Evolutionary conservation across 306 rosid genomes (phyloP).

Genomic region (Trifolium pratense): DNA sequence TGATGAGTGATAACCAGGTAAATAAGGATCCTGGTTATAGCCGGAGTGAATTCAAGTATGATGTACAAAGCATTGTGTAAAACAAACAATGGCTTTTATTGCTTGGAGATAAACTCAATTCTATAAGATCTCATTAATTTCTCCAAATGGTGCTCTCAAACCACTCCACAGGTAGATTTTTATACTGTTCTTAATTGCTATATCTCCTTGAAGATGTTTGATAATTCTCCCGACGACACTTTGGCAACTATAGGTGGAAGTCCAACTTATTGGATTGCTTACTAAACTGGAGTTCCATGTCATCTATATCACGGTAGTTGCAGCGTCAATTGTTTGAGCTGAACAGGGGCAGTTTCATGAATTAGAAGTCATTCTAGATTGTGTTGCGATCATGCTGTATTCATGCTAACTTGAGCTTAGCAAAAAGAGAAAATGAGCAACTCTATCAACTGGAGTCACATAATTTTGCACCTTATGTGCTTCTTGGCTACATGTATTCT

Average conservation of each 20-base stretch:
- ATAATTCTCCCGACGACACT: background rate
- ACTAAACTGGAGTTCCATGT: constrained; percentile 28
- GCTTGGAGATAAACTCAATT: constrained; percentile 18
- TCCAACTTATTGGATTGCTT: background rate
- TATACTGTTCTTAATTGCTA: background rate
- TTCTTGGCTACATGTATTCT: constrained; percentile 73
- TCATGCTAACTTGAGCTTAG: constrained; percentile 65
- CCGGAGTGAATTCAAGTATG: constrained; percentile 59
- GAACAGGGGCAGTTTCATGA: constrained; percentile 72
- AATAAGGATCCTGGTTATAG: constrained; percentile 76
- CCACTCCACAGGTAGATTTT: constrained; percentile 1
- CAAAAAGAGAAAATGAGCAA: constrained; percentile 63
- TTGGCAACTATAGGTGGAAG: background rate
- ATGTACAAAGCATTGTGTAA: constrained; percentile 30
- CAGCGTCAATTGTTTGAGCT: constrained; percentile 63
- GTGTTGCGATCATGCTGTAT: constrained; percentile 73
- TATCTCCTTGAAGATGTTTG: constrained; percentile 9
- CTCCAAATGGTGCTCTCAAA: background rate
- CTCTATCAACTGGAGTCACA: too few relatives aligned
- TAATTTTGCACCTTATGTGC: constrained; percentile 1
- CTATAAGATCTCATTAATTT: constrained; percentile 10
- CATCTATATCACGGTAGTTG: constrained; percentile 67
- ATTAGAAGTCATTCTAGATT: constrained; percentile 60
- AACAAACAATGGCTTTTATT: constrained; percentile 22
- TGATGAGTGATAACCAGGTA: constrained; percentile 64